A percentile compares a stretch with the other conserved stretches of the same genome.
Evolutionary conservation across 768 basidiomycete genomes (phyloP).

Genomic region (Mycena pura): DNA sequence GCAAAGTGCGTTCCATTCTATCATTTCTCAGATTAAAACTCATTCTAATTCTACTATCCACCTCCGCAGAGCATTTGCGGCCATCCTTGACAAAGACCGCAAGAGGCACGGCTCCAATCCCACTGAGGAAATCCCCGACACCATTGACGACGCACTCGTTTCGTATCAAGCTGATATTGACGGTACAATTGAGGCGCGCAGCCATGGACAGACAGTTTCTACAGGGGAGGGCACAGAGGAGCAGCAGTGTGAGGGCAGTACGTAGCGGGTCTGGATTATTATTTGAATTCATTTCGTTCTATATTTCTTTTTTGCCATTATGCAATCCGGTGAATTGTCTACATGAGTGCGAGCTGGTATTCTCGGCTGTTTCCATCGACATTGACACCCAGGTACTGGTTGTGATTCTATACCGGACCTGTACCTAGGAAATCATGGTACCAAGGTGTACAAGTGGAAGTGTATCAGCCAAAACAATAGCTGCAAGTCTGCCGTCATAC

Average conservation of each 20-base stretch:
- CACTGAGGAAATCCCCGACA: background rate
- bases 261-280: background rate
- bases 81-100: background rate
- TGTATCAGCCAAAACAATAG: background rate
- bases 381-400: background rate
- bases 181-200: background rate
- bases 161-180: slow-evolving; percentile 6
- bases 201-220: background rate
- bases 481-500: background rate
- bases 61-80: background rate
- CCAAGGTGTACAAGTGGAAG: background rate
- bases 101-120: background rate
- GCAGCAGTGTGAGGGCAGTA: background rate
- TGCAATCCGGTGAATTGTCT: background rate
- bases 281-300: background rate
- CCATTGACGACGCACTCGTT: background rate
- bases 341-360: background rate
- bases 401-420: background rate
- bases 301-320: background rate
- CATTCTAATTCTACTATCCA: background rate
- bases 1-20: background rate
- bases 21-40: background rate
- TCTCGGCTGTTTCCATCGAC: background rate
- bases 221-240: background rate
- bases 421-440: background rate